Evolutionary conservation across 1,139 yeast species (phyloP).

Genomic region (Scheffersomyces segobiensis): DNA sequence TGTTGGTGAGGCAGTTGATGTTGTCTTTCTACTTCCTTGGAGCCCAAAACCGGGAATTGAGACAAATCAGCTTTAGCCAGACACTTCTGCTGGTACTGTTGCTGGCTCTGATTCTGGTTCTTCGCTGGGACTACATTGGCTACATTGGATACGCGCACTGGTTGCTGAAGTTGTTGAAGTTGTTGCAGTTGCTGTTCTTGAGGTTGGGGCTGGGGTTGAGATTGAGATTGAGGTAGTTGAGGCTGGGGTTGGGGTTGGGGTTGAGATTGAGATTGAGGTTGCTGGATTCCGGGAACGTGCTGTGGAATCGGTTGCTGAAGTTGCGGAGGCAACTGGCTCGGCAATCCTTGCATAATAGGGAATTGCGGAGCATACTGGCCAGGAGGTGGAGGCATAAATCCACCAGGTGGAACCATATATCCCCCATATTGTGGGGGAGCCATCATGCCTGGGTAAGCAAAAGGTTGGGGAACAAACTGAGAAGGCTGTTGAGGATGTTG

Average conservation of each 20-base stretch:
- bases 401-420: slow-evolving; percentile 43
- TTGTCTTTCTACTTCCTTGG: slow-evolving; percentile 29
- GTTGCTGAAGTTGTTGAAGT: slow-evolving; percentile 9
- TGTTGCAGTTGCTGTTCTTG: slow-evolving; percentile 15
- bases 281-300: slow-evolving; percentile 16
- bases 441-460: slow-evolving; percentile 41
- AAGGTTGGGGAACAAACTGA: slow-evolving; percentile 21
- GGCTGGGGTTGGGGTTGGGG: slow-evolving; percentile 14
- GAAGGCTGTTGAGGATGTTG: slow-evolving; percentile 25
- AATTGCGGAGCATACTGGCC: slow-evolving; percentile 34
- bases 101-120: background rate
- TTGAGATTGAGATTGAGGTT: slow-evolving; percentile 10
- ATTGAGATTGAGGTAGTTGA: slow-evolving; percentile 21
- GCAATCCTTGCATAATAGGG: slow-evolving; percentile 22
- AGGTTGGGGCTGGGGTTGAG: slow-evolving; percentile 24
- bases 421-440: slow-evolving; percentile 40
- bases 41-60: slow-evolving; percentile 53
- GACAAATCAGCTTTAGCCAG: slow-evolving; percentile 38
- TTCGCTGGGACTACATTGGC: slow-evolving; percentile 12
- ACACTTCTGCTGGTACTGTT: background rate
- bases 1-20: slow-evolving; percentile 14
- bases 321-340: slow-evolving; percentile 28
- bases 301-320: slow-evolving; percentile 16
- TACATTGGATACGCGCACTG: background rate
- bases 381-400: slow-evolving; percentile 41